phyloP scores from a whole-genome alignment of 441 rosid species.

The Flueggea neowawraea region DNA sequence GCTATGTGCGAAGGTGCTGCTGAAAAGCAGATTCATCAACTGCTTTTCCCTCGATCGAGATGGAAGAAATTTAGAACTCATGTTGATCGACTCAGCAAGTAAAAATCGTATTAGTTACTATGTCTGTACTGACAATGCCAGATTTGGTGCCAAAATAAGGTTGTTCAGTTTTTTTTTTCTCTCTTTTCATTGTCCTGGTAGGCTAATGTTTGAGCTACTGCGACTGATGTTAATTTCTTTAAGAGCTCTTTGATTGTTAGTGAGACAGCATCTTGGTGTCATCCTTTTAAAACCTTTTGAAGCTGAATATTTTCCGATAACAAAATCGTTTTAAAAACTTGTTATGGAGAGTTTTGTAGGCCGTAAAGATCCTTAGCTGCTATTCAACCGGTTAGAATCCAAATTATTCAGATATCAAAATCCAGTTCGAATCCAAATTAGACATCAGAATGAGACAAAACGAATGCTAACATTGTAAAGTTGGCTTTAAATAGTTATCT shows the following conservation, averaged over 20 bases:
- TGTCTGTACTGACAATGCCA: neutral
- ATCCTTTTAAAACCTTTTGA: neutral
- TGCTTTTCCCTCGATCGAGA: slow-evolving; percentile 71
- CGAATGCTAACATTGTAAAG: no score
- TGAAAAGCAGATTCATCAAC: slow-evolving; percentile 80
- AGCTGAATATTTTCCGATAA: neutral
- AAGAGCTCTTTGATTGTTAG: no score
- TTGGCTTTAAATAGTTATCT: no score
- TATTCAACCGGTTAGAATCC: no score
- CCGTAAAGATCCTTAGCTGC: no score
- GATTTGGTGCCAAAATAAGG: slow-evolving; percentile 2
- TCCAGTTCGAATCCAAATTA: no score
- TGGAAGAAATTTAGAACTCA: slow-evolving; percentile 64
- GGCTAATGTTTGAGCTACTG: no score
- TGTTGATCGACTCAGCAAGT: slow-evolving; percentile 36
- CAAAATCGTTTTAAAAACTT: no score
- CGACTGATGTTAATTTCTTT: no score
- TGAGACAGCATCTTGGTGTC: neutral
- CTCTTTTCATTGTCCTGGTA: neutral
- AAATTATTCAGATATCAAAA: no score
- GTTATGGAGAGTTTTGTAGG: no score
- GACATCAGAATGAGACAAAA: no score
- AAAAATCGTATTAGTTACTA: slow-evolving; percentile 18
- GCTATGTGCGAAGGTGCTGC: slow-evolving; percentile 70
- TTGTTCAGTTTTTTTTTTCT: neutral